These are phyloP conservation scores for Picochlorum sp. DNA, from an alignment of 139 green algal species.

Conservation along the genomic window DNA sequence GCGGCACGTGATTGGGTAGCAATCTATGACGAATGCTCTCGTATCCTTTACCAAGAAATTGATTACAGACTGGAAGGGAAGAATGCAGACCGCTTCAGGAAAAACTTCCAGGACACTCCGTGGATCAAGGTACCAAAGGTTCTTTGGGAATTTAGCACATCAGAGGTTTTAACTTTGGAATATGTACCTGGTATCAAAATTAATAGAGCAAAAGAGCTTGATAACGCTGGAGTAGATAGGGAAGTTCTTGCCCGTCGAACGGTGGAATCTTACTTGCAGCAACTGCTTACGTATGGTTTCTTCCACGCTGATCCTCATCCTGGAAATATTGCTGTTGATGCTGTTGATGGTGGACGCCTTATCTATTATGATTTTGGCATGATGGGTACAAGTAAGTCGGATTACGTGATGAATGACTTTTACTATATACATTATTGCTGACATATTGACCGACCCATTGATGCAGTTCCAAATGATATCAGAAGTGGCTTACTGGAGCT, in stretches of 20 bases:
- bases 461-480: conserved; percentile 38
- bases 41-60: conserved; percentile 96
- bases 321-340: conserved; percentile 94
- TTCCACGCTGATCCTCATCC: conserved; percentile 94
- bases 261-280: conserved; percentile 93
- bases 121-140: conserved; percentile 94
- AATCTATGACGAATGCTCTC: conserved; percentile 98
- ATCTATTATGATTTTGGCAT: conserved; percentile 98
- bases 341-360: conserved; percentile 48
- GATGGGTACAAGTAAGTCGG: conserved; percentile 44
- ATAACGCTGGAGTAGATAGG: conserved; percentile 75
- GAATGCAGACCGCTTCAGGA: conserved; percentile 82
- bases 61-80: conserved; percentile 87
- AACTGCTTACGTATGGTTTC: conserved; percentile 83
- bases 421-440: too few species aligned
- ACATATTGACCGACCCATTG: too few species aligned
- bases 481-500: conserved; percentile 83
- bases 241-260: conserved; percentile 61
- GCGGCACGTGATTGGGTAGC: conserved; percentile 97
- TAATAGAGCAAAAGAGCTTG: conserved; percentile 69
- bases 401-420: too few species aligned
- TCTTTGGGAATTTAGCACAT: conserved; percentile 72
- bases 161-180: conserved; percentile 84
- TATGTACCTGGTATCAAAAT: conserved; percentile 96
- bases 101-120: conserved; percentile 36